Percentiles rank a stretch among this genome's conserved stretches.
phyloP scores from a whole-genome alignment of 2,329 filamentous ascomycete species.

The Aspergillus jensenii region DNA sequence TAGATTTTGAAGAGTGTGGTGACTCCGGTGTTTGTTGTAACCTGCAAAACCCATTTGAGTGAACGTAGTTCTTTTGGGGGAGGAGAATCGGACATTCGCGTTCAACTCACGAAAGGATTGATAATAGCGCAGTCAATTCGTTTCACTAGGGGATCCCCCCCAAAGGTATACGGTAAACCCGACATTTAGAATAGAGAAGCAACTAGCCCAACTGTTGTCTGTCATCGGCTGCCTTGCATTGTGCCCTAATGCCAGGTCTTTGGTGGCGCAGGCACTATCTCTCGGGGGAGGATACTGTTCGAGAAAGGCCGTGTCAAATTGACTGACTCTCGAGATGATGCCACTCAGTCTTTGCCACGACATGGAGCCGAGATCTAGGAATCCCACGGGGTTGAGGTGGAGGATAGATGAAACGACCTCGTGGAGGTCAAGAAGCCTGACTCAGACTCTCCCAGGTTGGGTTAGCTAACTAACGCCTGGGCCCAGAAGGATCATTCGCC shows the following conservation, averaged over 20 bases:
- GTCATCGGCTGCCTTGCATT: not conserved
- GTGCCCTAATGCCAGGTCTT: not conserved
- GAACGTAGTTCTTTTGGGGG: too few species aligned
- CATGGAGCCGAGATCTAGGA: not conserved
- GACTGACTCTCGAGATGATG: not conserved
- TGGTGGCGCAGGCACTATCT: not conserved
- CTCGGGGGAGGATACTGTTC: not conserved
- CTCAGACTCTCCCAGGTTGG: not conserved
- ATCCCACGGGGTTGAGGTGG: not conserved
- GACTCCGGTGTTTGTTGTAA: too few species aligned
- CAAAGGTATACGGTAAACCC: too few species aligned
- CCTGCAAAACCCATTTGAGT: too few species aligned
- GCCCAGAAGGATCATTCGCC: not conserved
- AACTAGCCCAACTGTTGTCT: too few species aligned
- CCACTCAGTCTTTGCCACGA: not conserved
- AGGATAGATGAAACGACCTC: not conserved
- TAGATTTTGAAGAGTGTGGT: too few species aligned
- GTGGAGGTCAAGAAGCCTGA: not conserved
- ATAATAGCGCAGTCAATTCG: too few species aligned
- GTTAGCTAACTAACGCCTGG: not conserved
- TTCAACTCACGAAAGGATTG: too few species aligned
- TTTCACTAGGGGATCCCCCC: too few species aligned
- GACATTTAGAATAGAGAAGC: too few species aligned
- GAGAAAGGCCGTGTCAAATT: not conserved
- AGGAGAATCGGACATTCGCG: too few species aligned